A percentile compares a stretch with the other conserved stretches of the same genome.
These are phyloP conservation scores for Onygenales sp. DNA, from an alignment of 2,329 filamentous ascomycete species.

Conservation along the genomic window DNA sequence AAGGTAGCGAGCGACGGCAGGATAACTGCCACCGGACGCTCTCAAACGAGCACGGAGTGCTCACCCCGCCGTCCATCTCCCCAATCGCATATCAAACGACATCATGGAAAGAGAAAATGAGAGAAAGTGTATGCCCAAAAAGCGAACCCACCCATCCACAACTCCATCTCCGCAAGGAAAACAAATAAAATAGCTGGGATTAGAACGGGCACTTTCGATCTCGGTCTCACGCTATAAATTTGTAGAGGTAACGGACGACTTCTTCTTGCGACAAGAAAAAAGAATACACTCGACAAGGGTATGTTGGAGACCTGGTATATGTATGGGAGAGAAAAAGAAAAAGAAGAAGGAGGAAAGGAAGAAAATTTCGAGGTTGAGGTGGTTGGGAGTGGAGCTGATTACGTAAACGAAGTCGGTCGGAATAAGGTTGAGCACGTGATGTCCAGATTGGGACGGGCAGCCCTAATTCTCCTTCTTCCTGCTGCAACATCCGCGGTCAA, in stretches of 20 bases:
- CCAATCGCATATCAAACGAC: neutral
- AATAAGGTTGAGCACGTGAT: neutral
- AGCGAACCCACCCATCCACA: conserved; percentile 34
- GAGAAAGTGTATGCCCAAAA: conserved; percentile 32
- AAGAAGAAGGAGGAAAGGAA: conserved; percentile 15
- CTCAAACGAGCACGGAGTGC: too few species aligned
- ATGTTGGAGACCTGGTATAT: conserved; percentile 33
- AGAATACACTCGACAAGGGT: conserved; percentile 29
- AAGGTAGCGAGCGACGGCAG: too few species aligned
- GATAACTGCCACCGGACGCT: too few species aligned
- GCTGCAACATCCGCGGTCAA: neutral
- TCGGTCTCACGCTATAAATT: conserved; percentile 36
- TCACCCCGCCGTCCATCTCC: neutral
- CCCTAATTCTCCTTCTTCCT: too few species aligned
- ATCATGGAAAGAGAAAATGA: neutral
- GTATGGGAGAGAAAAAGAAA: conserved; percentile 18
- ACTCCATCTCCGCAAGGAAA: conserved; percentile 6
- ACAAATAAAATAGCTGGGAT: conserved; percentile 26
- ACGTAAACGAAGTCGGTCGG: neutral
- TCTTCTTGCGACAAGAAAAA: neutral
- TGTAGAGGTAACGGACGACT: conserved; percentile 25
- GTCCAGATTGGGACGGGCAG: too few species aligned
- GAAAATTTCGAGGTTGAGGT: conserved; percentile 13
- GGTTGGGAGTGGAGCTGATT: neutral
- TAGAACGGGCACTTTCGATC: conserved; percentile 33